Base-by-base conservation (phyloP, 169 alveolate genomes). In the Plasmodium relictum region DNA sequence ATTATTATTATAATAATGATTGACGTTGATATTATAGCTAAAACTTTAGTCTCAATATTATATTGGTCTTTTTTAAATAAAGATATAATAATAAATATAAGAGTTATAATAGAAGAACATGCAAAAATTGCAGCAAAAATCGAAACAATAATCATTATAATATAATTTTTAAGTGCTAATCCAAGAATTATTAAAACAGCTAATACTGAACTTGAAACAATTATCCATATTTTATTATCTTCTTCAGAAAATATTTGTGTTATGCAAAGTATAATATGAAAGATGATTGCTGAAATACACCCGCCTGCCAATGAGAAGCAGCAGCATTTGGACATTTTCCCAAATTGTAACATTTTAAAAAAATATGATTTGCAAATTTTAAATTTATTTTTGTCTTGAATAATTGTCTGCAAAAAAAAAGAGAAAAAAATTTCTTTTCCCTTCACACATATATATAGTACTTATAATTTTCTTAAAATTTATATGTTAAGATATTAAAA, bases 231-330 rank as follows among this genome's bases (percentile, higher is more conserved):
- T 74, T 50, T 44, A 41, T 74, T 58, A 37, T 74, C 73, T 9
- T 4, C 20, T 37, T 26, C 18, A 12, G 88, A 58, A 48, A 74
- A 74, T 58, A 39, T 39, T 16, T 6, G 6, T 6, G 54, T 4
- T 9, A 63, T 16, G n/a, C 52, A 26, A 63, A 37, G 6, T 41
- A 63, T 9, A 41, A 63, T 26, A 63, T 63, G 73, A 63, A 63
- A 26, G 16, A 63, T 39, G 18, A 48, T 54, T 31, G 39, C 88
- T 59, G 22, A 42, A 26, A 59, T 58, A 52, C 88, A 74, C 20
- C 88, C 73, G 26, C 88, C 73, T 63, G 88, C 88, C 58, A 74
- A 31, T 58, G 88, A 73, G 61, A 74, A 74, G 54, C 73, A 74
- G 73, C 73, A 74, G 16, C 73, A 74, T 50, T 50, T 74, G 31